A percentile compares a stretch with the other conserved stretches of the same genome.
phyloP scores from a whole-genome alignment of 2,329 filamentous ascomycete species.

The Botrytis aclada region DNA sequence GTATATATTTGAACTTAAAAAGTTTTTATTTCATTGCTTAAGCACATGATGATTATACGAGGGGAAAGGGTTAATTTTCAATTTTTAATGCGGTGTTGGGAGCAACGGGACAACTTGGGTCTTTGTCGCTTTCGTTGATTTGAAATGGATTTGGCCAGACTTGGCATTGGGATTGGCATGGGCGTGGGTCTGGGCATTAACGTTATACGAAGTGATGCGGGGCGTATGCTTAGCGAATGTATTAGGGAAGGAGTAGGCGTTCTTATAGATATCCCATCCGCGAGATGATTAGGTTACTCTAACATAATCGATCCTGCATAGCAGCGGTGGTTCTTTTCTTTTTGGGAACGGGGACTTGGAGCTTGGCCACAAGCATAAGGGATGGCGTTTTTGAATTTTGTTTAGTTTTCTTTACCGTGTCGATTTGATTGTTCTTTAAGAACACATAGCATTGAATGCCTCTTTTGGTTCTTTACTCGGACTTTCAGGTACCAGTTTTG shows the following conservation, averaged over 20 bases:
- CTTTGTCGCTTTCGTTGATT: conserved; percentile 4
- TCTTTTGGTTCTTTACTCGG: neutral
- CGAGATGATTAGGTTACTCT: neutral
- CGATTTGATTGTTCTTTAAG: neutral
- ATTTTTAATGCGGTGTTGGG: conserved; percentile 5
- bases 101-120: neutral
- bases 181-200: neutral
- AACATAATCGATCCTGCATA: conserved; percentile 6
- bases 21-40: conserved; percentile 2
- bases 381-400: neutral
- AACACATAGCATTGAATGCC: neutral
- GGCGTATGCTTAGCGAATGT: neutral
- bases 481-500: neutral
- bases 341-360: neutral
- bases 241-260: neutral
- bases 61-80: neutral
- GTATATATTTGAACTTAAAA: conserved; percentile 7
- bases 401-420: neutral
- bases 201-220: neutral
- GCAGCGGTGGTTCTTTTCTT: conserved; percentile 5
- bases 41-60: neutral
- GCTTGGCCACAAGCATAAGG: neutral
- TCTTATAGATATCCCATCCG: conserved; percentile 12
- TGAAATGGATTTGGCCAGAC: neutral
- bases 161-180: neutral